Percentiles rank a stretch among this genome's conserved stretches.
These are phyloP conservation scores for Theileria orientalis DNA, from an alignment of 169 alveolate species.

Conservation along the genomic window DNA sequence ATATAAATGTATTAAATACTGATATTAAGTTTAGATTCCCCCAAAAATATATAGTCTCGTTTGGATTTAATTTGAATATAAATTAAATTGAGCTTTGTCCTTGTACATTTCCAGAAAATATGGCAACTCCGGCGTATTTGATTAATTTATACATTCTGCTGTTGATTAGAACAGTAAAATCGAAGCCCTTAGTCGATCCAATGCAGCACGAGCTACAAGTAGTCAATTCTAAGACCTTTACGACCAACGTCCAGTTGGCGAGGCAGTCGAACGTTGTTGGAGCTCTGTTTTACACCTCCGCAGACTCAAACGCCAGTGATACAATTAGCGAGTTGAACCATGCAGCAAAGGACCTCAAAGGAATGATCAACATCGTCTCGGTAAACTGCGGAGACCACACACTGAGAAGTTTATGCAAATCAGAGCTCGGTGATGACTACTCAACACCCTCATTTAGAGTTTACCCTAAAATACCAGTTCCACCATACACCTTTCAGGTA, in stretches of 20 bases:
- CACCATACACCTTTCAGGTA: slow-evolving; percentile 64
- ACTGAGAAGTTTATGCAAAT: slow-evolving; percentile 49
- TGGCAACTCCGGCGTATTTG: too few relatives aligned
- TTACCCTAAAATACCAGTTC: slow-evolving; percentile 74
- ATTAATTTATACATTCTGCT: too few relatives aligned
- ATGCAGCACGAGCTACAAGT: slow-evolving; percentile 78
- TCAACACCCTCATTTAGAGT: slow-evolving; percentile 62
- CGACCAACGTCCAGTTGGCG: slow-evolving; percentile 67
- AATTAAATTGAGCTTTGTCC: too few relatives aligned
- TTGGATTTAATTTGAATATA: too few relatives aligned
- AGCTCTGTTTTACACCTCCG: slow-evolving; percentile 67
- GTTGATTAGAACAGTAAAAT: background rate
- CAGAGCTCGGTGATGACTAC: slow-evolving; percentile 62
- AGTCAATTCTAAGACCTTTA: slow-evolving; percentile 68
- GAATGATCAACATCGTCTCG: slow-evolving; percentile 65
- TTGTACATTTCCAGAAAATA: too few relatives aligned
- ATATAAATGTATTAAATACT: too few relatives aligned
- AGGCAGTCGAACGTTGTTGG: slow-evolving; percentile 68
- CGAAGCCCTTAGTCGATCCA: slow-evolving; percentile 60
- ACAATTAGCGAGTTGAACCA: slow-evolving; percentile 64
- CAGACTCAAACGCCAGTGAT: slow-evolving; percentile 62
- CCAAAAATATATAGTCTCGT: too few relatives aligned
- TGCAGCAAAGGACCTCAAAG: slow-evolving; percentile 70
- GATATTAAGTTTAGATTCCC: too few relatives aligned
- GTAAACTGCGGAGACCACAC: slow-evolving; percentile 63